Percentiles rank a stretch among this genome's conserved stretches.
These are phyloP conservation scores for Acanthamoeba healyi DNA, from an alignment of 208 protist species.

Conservation along the genomic window DNA sequence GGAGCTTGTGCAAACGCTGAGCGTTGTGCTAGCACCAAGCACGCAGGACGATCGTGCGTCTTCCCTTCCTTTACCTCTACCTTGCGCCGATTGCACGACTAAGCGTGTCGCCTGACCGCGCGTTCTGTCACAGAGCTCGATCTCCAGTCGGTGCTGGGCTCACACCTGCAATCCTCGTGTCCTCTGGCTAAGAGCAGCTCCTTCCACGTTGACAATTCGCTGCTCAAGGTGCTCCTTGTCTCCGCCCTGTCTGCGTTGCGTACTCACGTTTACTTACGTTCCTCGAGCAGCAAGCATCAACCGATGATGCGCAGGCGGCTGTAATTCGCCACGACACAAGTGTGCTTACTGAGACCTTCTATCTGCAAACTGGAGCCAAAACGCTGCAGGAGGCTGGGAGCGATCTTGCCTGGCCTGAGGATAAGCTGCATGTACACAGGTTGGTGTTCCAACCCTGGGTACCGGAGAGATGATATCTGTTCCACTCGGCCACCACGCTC, in stretches of 20 bases:
- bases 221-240: not conserved
- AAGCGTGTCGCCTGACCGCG: no score
- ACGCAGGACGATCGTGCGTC: not conserved
- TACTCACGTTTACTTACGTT: no score
- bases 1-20: constrained; percentile 57
- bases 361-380: not conserved
- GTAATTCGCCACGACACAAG: not conserved
- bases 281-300: not conserved
- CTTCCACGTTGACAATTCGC: constrained; percentile 26
- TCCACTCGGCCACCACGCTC: no score
- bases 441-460: not conserved
- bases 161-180: constrained; percentile 15
- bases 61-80: not conserved
- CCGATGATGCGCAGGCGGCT: not conserved
- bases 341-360: not conserved
- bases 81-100: no score
- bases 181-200: constrained; percentile 33
- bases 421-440: constrained; percentile 49
- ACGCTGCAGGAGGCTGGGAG: not conserved
- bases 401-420: not conserved
- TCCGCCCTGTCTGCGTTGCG: not conserved
- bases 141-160: not conserved
- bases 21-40: constrained; percentile 51
- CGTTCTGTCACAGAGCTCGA: not conserved
- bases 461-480: not conserved